Evolutionary conservation across 805 yeast genomes (phyloP).

Genomic region (Ogataea methanolica): DNA sequence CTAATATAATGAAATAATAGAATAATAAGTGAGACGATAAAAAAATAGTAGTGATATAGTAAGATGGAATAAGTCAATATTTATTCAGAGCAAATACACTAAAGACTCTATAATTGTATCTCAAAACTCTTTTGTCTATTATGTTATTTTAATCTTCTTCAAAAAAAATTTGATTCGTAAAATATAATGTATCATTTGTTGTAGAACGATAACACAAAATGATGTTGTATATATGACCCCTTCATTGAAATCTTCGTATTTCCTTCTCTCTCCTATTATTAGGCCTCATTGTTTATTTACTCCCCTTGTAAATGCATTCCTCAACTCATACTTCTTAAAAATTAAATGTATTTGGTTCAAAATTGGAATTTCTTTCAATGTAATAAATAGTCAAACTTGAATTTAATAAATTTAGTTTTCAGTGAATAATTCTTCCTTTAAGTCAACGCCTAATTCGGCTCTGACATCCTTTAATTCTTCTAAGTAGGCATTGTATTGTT

Average conservation of each 20-base stretch:
- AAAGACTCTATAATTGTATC: constrained; percentile 1
- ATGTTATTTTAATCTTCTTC: background rate
- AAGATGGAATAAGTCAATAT: background rate
- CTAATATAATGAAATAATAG: constrained; percentile 3
- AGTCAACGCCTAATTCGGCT: constrained; percentile 87
- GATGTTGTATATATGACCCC: no score
- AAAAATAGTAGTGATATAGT: background rate
- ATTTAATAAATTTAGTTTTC: constrained; percentile 9
- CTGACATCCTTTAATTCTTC: constrained; percentile 90
- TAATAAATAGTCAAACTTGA: background rate
- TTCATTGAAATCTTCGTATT: background rate
- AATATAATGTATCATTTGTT: background rate
- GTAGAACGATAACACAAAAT: background rate
- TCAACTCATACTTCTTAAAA: background rate
- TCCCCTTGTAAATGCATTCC: background rate
- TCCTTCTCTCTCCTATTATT: background rate
- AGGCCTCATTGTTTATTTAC: background rate
- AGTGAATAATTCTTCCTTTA: constrained; percentile 80
- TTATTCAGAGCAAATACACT: background rate
- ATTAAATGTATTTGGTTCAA: no score
- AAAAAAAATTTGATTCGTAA: background rate
- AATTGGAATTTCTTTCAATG: no score
- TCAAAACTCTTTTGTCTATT: background rate
- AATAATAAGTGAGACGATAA: constrained; percentile 1
- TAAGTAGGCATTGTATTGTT: constrained; percentile 93